These are phyloP conservation scores for Neopestalotiopsis sp. DNA, from an alignment of 2,329 filamentous ascomycete genomes.

Conservation along the genomic window DNA sequence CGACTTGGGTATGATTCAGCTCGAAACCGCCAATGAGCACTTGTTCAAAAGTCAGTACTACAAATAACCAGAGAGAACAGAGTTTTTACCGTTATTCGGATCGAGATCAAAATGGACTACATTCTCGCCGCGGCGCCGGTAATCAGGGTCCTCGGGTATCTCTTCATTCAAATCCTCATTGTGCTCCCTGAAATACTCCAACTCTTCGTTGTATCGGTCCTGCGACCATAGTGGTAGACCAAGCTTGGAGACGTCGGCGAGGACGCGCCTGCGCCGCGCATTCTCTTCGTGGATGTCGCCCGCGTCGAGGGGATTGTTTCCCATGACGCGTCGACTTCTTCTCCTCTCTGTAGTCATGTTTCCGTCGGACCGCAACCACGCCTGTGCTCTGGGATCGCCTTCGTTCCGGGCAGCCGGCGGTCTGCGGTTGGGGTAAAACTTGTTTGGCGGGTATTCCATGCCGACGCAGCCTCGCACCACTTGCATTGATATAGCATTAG, in stretches of 20 bases:
- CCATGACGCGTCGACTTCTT: neutral
- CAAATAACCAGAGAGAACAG: neutral
- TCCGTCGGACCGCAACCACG: too few relatives aligned
- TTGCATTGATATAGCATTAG: neutral
- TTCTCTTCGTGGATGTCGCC: neutral
- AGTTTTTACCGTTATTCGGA: neutral
- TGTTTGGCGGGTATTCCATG: neutral
- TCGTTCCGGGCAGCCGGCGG: neutral
- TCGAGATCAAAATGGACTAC: constrained; percentile 4
- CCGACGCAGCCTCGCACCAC: neutral
- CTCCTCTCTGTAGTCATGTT: neutral
- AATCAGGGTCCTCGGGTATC: neutral
- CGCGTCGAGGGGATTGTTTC: neutral
- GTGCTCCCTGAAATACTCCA: neutral
- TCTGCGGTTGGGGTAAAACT: neutral
- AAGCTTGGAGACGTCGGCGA: neutral
- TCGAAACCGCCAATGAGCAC: neutral
- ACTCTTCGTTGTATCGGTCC: neutral
- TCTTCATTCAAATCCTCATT: neutral
- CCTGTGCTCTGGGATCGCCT: neutral
- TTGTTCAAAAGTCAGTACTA: neutral
- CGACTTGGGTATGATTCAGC: neutral
- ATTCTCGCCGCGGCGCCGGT: neutral
- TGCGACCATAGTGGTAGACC: neutral
- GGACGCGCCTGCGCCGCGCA: neutral